Evolutionary conservation across 345 rosid genomes (phyloP).

Genomic region (Mangifera indica): DNA sequence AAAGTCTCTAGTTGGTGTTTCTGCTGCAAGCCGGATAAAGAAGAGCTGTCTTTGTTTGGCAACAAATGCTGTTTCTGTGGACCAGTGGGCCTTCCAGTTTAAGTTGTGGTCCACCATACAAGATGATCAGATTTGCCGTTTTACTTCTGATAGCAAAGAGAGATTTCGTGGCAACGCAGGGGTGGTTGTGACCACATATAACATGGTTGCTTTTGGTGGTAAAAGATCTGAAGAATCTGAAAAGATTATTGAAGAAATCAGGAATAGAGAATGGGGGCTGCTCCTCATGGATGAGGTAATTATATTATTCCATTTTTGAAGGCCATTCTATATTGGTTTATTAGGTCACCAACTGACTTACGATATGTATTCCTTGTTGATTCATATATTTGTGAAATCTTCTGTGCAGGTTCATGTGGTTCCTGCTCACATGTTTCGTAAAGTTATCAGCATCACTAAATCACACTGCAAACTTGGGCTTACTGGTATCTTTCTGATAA

Average conservation of each 20-base stretch:
- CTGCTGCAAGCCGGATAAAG: conserved; percentile 85
- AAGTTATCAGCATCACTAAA: conserved; percentile 93
- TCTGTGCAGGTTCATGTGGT: conserved; percentile 84
- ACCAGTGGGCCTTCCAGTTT: conserved; percentile 97
- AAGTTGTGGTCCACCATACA: conserved; percentile 87
- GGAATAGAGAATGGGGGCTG: conserved; percentile 98
- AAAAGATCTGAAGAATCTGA: conserved; percentile 96
- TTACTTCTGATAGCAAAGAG: conserved; percentile 98
- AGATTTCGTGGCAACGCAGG: conserved; percentile 96
- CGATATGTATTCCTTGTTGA: not conserved
- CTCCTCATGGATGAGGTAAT: conserved; percentile 96
- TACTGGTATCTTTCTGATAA: conserved; percentile 51
- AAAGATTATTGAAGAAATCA: conserved; percentile 91
- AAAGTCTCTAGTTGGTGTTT: conserved; percentile 93
- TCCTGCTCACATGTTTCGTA: conserved; percentile 98
- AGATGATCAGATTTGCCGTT: conserved; percentile 88
- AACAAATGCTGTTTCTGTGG: conserved; percentile 97
- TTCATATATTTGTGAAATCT: not conserved
- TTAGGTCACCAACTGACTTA: not conserved
- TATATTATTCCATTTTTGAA: not conserved
- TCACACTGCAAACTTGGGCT: conserved; percentile 99
- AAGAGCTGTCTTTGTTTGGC: conserved; percentile 98
- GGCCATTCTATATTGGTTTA: not conserved
- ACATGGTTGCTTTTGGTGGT: conserved; percentile 99
- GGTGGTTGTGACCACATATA: conserved; percentile 95